These are phyloP conservation scores for Geum urbanum DNA, from an alignment of 306 rosid genomes.

Conservation along the genomic window DNA sequence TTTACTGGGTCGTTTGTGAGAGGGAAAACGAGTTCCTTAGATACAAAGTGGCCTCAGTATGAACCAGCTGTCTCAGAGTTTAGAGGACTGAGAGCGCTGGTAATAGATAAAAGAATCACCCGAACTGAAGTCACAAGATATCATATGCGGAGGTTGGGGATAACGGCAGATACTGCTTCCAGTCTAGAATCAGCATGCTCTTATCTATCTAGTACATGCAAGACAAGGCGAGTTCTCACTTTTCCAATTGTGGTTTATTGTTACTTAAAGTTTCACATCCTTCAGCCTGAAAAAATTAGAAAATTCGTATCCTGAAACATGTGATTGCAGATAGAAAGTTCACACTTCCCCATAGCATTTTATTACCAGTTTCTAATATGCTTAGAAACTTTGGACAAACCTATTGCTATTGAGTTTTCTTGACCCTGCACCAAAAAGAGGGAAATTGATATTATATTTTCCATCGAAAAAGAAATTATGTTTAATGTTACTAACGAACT, in stretches of 20 bases:
- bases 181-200: conserved; percentile 50
- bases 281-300: neutral
- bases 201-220: conserved; percentile 44
- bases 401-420: neutral
- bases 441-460: neutral
- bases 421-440: neutral
- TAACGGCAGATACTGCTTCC: conserved; percentile 54
- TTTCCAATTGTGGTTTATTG: neutral
- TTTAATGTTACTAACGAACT: conserved; percentile 7
- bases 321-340: neutral
- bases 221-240: conserved; percentile 41
- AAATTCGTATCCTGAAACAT: conserved; percentile 2
- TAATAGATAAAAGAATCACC: conserved; percentile 59
- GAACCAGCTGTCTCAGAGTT: conserved; percentile 44
- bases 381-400: neutral
- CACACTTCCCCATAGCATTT: neutral
- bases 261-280: neutral
- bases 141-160: conserved; percentile 75
- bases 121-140: conserved; percentile 80
- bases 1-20: conserved; percentile 67
- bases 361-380: neutral
- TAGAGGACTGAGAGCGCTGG: conserved; percentile 63
- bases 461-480: neutral
- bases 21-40: conserved; percentile 47
- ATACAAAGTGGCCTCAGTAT: conserved; percentile 46